Base-by-base conservation (phyloP, 352 stramenopile genomes). In the Globisporangium echinulatum region DNA sequence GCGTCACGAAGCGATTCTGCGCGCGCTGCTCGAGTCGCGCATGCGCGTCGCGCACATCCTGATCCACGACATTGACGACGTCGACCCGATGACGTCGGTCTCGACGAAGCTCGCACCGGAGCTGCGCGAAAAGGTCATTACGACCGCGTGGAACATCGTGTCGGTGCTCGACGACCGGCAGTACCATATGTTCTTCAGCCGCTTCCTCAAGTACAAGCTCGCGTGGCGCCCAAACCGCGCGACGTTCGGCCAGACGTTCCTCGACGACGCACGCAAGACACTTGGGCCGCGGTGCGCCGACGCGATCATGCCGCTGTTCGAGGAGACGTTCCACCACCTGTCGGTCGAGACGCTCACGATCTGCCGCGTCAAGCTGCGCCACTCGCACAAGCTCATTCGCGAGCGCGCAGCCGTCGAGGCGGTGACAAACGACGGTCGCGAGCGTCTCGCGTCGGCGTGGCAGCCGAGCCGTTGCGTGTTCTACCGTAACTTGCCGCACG, bases 181-280 rank as follows among this genome's bases (percentile, higher is more conserved):
- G 73, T 93, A 93, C 63, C 85, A 94, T 65, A 82, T 90, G 58
- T 94, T 94, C 64, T 94, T 91, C 66, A 87, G 75, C 49, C 85
- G 85, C 38, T 91, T 92, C 66, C 72, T 94, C 42, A 87, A 89
- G 68, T 86, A 94, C 73, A 94, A 94, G 63, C 75, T 94, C 52
- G 83, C 83, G 52, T 92, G 82, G 82, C 71, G 85, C 7, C 85
- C 85, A 7, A 92, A 87, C 64, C 82, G 82, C 52, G 47, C 77
- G 9, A 91, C 79, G 3, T 94, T 92, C 38, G 82, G 76, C 19
- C 72, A 89, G 40, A 94, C 83, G 10, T 94, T 94, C 62, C 63
- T 94, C 8, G 74, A 75, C 11, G 83, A 94, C 61, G 77, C 88
- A 10, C 76, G 79, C 33, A 85, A 79, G 61, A 87, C 75, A 4